Evolutionary conservation across 768 basidiomycete genomes (phyloP).

Genomic region (Termitomyces sp.): DNA sequence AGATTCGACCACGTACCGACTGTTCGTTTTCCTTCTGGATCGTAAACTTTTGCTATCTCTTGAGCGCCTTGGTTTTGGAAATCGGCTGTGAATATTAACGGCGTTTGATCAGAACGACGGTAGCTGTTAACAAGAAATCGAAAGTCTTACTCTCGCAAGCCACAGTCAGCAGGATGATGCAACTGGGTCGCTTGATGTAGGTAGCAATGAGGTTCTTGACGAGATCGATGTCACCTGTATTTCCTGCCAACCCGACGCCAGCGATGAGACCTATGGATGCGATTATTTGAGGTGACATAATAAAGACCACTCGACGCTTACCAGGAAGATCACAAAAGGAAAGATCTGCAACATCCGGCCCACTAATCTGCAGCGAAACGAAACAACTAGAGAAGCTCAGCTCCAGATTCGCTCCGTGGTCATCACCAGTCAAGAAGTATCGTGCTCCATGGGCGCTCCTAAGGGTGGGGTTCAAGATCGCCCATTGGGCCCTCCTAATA

Average conservation of each 20-base stretch:
- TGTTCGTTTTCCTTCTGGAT: slow-evolving; percentile 64
- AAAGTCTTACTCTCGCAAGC: slow-evolving; percentile 61
- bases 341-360: slow-evolving; percentile 58
- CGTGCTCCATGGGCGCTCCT: slow-evolving; percentile 7
- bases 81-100: slow-evolving; percentile 48
- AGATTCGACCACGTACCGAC: slow-evolving; percentile 47
- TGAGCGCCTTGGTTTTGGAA: slow-evolving; percentile 80
- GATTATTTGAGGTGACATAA: neutral
- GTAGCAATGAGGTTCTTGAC: slow-evolving; percentile 55
- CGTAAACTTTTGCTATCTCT: slow-evolving; percentile 56
- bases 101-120: neutral
- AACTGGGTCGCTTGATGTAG: slow-evolving; percentile 62
- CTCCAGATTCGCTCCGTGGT: slow-evolving; percentile 26
- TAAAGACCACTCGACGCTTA: slow-evolving; percentile 16
- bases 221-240: slow-evolving; percentile 56
- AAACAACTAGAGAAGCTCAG: slow-evolving; percentile 53
- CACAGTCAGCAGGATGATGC: slow-evolving; percentile 58
- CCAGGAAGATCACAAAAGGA: slow-evolving; percentile 68
- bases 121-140: neutral
- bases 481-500: slow-evolving; percentile 62
- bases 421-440: slow-evolving; percentile 38
- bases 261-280: slow-evolving; percentile 53
- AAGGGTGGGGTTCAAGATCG: slow-evolving; percentile 58
- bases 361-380: slow-evolving; percentile 58
- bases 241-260: slow-evolving; percentile 47